These are phyloP conservation scores for Botrytis squamosa DNA, from an alignment of 2,329 filamentous ascomycete species.

Conservation along the genomic window DNA sequence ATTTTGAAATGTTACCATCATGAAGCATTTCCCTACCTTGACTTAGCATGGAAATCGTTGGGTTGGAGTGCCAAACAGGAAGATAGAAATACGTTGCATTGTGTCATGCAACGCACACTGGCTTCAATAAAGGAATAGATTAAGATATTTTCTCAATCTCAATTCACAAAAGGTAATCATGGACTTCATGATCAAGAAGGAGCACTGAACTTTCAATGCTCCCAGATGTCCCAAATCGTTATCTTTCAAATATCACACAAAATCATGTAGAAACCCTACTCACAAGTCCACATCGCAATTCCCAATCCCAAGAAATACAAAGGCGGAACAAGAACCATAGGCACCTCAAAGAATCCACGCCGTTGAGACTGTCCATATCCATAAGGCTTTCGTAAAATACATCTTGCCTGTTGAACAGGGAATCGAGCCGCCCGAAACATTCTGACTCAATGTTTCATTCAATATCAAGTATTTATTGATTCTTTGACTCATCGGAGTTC, in stretches of 20 bases:
- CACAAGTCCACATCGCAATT: conserved; percentile 57
- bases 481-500: not conserved
- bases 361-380: conserved; percentile 20
- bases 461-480: not conserved
- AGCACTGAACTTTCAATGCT: conserved; percentile 2
- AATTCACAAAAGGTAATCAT: not conserved
- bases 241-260: not conserved
- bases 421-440: conserved; percentile 13
- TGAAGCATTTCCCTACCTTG: conserved; percentile 54
- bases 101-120: not conserved
- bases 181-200: not conserved
- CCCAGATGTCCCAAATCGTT: not conserved
- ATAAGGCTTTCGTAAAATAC: conserved; percentile 4
- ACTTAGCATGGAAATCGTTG: conserved; percentile 11
- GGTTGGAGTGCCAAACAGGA: not conserved
- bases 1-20: conserved; percentile 22
- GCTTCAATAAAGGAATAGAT: not conserved
- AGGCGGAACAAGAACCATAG: conserved; percentile 47
- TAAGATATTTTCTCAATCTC: not conserved
- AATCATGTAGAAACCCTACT: not conserved
- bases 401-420: not conserved
- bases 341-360: conserved; percentile 27
- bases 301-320: conserved; percentile 65
- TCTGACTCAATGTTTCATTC: not conserved
- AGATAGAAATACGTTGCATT: not conserved